Base-by-base conservation (phyloP, 2,329 filamentous ascomycete species). In the Penicillium janthinellum region DNA sequence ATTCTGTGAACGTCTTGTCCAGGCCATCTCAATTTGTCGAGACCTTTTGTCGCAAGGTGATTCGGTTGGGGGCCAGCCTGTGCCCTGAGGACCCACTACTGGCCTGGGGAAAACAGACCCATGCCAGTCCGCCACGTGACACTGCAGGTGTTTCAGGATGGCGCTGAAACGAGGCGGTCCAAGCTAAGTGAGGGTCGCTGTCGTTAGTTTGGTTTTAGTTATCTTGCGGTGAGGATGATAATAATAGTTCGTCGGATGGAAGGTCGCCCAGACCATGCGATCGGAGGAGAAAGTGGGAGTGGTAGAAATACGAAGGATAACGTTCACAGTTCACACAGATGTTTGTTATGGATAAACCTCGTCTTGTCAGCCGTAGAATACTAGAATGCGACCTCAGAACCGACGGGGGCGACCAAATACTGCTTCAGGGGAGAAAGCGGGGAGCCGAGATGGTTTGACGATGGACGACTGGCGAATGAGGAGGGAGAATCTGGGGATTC, bases 131-230 rank as follows among this genome's bases (percentile, higher is more conserved):
- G 31, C 34, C 59, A 62, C 59, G 61, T 64, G 59, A 65, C 44
- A 63, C 54, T 14, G 42, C 37, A 52, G n/a, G 34, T 31, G 62
- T 65, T 64, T 65, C 64, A 64, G 42, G 31, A 55, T 57, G 17
- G 37, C 15, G 35, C 39, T 62, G 60, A 61, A 57, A 59, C 54
- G 17, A 44, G 17, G 55, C 37, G 58, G 58, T 22, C 54, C 47
- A 37, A 54, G 57, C 51, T 58, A 45, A n/a, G 6, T 31, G 31
- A 31, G 31, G 31, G 31, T 31, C 31, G 10, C 8, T 31, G 2
- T 31, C 6, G 31, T 31, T 31, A 31, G 31, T 31, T 31, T 31
- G 31, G 7, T 31, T 31, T 31, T 31, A 31, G 31, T 8, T 31
- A 31, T 31, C 31, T 31, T 31, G 31, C 31, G 31, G 31, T 31